Conservation (phyloP, 2,329 filamentous ascomycete genomes). For the Thielaviopsis populi region DNA sequence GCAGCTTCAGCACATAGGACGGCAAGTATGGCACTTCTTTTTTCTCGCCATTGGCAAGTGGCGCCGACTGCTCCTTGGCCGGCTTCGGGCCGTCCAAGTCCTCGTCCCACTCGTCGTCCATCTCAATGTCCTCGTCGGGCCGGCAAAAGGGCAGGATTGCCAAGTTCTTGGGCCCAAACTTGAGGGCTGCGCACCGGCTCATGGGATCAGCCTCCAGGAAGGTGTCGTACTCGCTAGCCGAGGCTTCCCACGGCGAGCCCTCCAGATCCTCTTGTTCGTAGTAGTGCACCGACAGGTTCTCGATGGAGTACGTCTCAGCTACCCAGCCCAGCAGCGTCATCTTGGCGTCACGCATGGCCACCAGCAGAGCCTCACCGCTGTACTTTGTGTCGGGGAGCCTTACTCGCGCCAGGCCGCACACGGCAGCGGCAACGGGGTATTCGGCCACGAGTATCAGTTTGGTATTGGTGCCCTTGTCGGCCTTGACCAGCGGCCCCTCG, state of each 20-base stretch:
- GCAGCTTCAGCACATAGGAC: constrained; percentile 85
- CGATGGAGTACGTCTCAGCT: constrained; percentile 58
- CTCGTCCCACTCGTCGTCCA: constrained; percentile 71
- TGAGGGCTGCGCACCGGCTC: constrained; percentile 84
- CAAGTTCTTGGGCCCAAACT: constrained; percentile 76
- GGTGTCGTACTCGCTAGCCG: constrained; percentile 61
- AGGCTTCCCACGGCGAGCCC: constrained; percentile 65
- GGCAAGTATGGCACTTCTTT: constrained; percentile 58
- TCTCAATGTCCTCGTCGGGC: constrained; percentile 70
- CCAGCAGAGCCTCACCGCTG: constrained; percentile 66
- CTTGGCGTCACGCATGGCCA: constrained; percentile 83
- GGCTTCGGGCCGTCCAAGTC: constrained; percentile 57
- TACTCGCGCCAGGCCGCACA: constrained; percentile 69
- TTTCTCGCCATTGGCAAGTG: constrained; percentile 25
- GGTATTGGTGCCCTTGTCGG: constrained; percentile 49
- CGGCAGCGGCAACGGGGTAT: constrained; percentile 66
- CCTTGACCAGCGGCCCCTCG: constrained; percentile 44
- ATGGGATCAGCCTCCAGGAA: constrained; percentile 78
- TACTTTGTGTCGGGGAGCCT: constrained; percentile 58
- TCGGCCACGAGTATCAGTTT: constrained; percentile 79
- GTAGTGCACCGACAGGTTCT: constrained; percentile 90
- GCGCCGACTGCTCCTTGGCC: constrained; percentile 28
- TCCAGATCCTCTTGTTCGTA: constrained; percentile 89
- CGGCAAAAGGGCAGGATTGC: constrained; percentile 90
- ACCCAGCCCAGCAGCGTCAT: constrained; percentile 92